Base-by-base conservation (phyloP, 1,284 basidiomycete species). In the Rhodotorula mucilaginosa region DNA sequence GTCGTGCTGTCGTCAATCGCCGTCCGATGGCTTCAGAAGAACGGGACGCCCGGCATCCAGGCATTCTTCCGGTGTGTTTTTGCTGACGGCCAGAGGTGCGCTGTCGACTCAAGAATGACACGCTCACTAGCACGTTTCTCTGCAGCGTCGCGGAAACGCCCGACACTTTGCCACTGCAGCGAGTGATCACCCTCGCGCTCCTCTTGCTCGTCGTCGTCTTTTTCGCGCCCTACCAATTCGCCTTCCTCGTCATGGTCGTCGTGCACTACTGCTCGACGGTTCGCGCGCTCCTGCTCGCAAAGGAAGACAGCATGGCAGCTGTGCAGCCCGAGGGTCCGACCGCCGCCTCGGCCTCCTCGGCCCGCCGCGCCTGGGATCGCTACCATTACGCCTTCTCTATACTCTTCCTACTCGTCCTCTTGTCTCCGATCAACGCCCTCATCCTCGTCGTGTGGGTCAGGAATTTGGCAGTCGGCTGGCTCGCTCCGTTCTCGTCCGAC, bases 401-500 rank as follows among this genome's bases (percentile, higher is more conserved):
- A 0, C 81, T 96, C 16, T 81, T 94, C 58, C 82, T 93, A n/a
- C 87, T 94, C 85, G 88, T 91, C 16, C 89, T 88, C 85, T 84
- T 97, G 1, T 82, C 96, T 0, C 95, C 95, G 0, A 84, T 93
- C 63, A 86, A 87, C 12, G 89, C 88, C 0, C 89, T 93, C 0
- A 88, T 90, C 10, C 83, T 98, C 26, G 88, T 88, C 0, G 93
- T 97, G 0, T 99, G 95, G 95, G 89, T 89, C 1, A 87, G 93
- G 66, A 96, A 93, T 64, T 72, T 83, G 29, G 68, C 78, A 12
- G 80, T 79, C 34, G 79, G 82, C 57, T 76, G 80, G 80, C 70
- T 79, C 58, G 76, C 68, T 13, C 80, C 81, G 0, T 81, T 82
- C 62, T 77, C 78, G 21, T 79, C 78, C 47, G 82, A 83, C 68